Evolutionary conservation across 2,329 filamentous ascomycete genomes (phyloP).

Genomic region (Keithomyces neogunnii): DNA sequence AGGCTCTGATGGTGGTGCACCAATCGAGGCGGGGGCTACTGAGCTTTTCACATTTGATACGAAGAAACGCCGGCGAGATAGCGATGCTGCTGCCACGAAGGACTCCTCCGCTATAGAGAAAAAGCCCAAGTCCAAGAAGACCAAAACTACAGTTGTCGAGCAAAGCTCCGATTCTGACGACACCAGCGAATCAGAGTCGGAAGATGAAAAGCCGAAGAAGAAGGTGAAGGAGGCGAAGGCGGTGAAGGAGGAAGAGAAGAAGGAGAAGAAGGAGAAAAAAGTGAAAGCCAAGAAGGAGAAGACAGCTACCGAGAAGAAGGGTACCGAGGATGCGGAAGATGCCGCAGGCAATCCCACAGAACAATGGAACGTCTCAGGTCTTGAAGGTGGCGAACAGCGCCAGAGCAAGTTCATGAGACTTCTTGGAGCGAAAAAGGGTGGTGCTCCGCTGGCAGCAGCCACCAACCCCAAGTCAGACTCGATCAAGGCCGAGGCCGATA

Average conservation of each 20-base stretch:
- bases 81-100: constrained; percentile 19
- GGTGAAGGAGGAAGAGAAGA: constrained; percentile 4
- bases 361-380: constrained; percentile 43
- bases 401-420: constrained; percentile 50
- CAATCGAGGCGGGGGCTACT: constrained; percentile 12
- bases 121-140: not conserved
- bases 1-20: constrained; percentile 15
- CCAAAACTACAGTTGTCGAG: not conserved
- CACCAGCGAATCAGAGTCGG: not conserved
- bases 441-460: constrained; percentile 12
- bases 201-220: not conserved
- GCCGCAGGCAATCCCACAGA: constrained; percentile 21
- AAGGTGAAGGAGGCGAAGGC: not conserved
- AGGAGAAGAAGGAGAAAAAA: not conserved
- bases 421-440: constrained; percentile 42
- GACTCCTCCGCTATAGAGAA: constrained; percentile 8
- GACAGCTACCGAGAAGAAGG: constrained; percentile 15
- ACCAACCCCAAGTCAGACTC: constrained; percentile 23
- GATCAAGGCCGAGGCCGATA: constrained; percentile 38
- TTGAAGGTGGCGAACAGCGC: constrained; percentile 41
- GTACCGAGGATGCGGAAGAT: constrained; percentile 18
- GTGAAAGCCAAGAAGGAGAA: not conserved
- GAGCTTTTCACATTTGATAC: constrained; percentile 19
- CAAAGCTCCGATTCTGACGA: constrained; percentile 2
- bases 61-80: constrained; percentile 22